Evolutionary conservation across 257 asterid species (phyloP), one percentile per base, ranked within the genome.

Genomic region (Perilla frutescens): DNA sequence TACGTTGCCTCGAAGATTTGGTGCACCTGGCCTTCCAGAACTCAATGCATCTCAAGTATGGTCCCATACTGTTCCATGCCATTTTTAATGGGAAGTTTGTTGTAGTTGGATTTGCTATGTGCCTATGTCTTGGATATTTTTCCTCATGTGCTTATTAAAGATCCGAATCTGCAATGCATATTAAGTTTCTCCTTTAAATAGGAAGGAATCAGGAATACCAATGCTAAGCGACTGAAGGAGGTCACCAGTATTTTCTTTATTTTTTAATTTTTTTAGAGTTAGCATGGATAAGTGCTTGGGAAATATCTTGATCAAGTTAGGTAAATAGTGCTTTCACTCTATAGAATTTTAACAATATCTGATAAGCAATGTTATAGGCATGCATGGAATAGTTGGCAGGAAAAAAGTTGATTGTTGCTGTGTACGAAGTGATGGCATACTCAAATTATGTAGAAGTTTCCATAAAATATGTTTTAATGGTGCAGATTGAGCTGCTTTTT

Each of bases 1-100:
- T 83, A 73, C 97, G 10, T 83, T 92, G 79, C 99, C 99, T 76
- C 97, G 98, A 53, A 88, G 98, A 70, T 95, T 92, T 89, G 99
- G 99, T 77, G 99, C 99, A 6, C 98, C 98, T 0, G 98, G 98
- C 58, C 98, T 95, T 80, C 99, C 98, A 10, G 97, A 92, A 79
- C 96, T 95, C 50, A 95, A 95, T 70, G 99, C 98, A 69, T 95
- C 99, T 82, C 99, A 95, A 85, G 99, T 92, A 87, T 63, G 82
- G 72, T 68, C 58, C 20, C 26, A 12, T 51, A 20, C 65, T 65
- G 32, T 57, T 66, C 53, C 20, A 62, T 54, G 40, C 60, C 51
- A 60, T 72, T 61, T 66, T 63, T 64, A 34, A 13, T 68, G 41
- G 39, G 36, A 62, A 66, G 45, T 41, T 73, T 58, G 40, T 8